Evolutionary conservation across 2,329 filamentous ascomycete genomes (phyloP).

Genomic region (Colletotrichum scovillei): DNA sequence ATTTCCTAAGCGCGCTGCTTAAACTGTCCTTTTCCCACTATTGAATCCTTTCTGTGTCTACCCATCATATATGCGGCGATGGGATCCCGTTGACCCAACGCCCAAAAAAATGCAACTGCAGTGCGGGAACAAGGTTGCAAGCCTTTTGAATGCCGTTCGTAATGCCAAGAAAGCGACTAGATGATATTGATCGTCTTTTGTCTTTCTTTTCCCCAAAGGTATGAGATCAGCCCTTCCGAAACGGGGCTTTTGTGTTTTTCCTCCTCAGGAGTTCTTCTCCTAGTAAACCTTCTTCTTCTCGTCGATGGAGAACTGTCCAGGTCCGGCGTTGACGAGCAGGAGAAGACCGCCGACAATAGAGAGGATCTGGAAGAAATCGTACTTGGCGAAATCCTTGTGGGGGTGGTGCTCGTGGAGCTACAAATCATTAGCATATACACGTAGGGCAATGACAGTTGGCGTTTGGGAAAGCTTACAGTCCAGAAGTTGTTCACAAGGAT

Average conservation of each 20-base stretch:
- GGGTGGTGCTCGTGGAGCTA: constrained; percentile 97
- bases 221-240: constrained; percentile 7
- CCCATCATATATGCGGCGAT: constrained; percentile 36
- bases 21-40: constrained; percentile 20
- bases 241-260: constrained; percentile 15
- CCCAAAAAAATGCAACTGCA: constrained; percentile 44
- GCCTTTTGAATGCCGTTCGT: constrained; percentile 35
- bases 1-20: constrained; percentile 29
- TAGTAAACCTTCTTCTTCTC: constrained; percentile 99
- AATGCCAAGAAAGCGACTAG: constrained; percentile 31
- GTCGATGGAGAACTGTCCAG: constrained; percentile 96
- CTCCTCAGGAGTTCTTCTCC: constrained; percentile 8
- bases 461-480: constrained; percentile 78
- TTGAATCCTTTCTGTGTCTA: constrained; percentile 29
- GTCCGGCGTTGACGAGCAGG: constrained; percentile 97
- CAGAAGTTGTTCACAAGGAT: constrained; percentile 99
- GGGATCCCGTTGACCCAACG: constrained; percentile 42
- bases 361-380: constrained; percentile 99
- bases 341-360: constrained; percentile 98
- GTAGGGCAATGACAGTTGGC: neutral
- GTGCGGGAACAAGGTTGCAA: constrained; percentile 36
- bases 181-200: constrained; percentile 4
- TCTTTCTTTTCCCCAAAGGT: neutral
- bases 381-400: constrained; percentile 99
- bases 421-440: neutral